These are phyloP conservation scores for Scortechinia acanthostroma DNA, from an alignment of 2,329 filamentous ascomycete species.

Conservation along the genomic window DNA sequence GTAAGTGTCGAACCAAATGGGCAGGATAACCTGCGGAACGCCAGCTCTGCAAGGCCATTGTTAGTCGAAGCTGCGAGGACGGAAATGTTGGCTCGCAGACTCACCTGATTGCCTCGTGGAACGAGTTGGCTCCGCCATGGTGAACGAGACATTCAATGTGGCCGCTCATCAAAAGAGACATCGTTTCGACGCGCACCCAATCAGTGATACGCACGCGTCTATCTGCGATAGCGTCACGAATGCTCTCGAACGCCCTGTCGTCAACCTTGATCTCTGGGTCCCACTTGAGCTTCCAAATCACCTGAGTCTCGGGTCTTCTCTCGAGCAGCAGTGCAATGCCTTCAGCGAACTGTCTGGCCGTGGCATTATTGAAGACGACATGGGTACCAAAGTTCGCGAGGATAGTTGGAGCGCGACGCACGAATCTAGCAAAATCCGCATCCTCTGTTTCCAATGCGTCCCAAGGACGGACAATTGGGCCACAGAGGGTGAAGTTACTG, in stretches of 20 bases:
- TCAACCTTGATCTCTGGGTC: conserved; percentile 2
- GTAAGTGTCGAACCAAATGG: conserved; percentile 11
- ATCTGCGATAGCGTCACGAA: not conserved
- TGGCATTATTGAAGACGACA: conserved; percentile 6
- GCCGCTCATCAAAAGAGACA: conserved; percentile 13
- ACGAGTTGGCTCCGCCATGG: conserved; percentile 25
- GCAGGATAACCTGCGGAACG: conserved; percentile 9
- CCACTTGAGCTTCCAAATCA: conserved; percentile 9
- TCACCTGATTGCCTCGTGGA: conserved; percentile 9
- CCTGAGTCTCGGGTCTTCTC: conserved; percentile 7
- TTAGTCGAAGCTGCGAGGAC: not conserved
- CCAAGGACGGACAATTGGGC: conserved; percentile 8
- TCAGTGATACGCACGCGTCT: conserved; percentile 6
- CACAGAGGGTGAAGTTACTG: conserved; percentile 7
- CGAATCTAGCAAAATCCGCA: conserved; percentile 6
- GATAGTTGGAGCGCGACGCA: conserved; percentile 7
- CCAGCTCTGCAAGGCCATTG: conserved; percentile 8
- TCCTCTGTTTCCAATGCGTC: conserved; percentile 4
- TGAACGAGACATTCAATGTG: conserved; percentile 20
- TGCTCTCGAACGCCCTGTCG: not conserved
- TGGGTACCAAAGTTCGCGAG: conserved; percentile 10
- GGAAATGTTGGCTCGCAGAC: not conserved
- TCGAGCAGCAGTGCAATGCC: conserved; percentile 6
- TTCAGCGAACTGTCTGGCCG: conserved; percentile 6
- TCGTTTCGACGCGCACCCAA: conserved; percentile 7